phyloP scores from a whole-genome alignment of 2,329 filamentous ascomycete species.

The Fusarium irregulare region DNA sequence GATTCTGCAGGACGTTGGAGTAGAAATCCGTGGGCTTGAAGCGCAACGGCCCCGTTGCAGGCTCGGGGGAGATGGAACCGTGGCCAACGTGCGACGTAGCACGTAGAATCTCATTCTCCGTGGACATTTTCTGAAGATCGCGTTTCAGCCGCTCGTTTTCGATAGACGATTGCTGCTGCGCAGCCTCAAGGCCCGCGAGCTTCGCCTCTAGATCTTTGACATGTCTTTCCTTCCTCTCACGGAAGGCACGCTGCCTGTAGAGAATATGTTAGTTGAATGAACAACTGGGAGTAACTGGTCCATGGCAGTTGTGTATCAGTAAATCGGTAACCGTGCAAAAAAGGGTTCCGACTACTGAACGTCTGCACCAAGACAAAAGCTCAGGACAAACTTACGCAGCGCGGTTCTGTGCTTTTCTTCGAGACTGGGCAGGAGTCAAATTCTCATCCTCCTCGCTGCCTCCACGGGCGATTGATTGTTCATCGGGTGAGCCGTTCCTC shows the following conservation, averaged over 20 bases:
- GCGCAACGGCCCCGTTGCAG: slow-evolving; percentile 74
- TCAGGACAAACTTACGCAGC: slow-evolving; percentile 63
- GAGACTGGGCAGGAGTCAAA: slow-evolving; percentile 67
- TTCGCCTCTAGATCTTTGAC: slow-evolving; percentile 93
- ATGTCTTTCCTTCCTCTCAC: slow-evolving; percentile 93
- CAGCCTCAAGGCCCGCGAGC: slow-evolving; percentile 79
- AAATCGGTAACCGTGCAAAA: background rate
- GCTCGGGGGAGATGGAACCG: slow-evolving; percentile 57
- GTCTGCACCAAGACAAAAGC: background rate
- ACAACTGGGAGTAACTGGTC: background rate
- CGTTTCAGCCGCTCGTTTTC: slow-evolving; percentile 91
- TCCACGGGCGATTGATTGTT: slow-evolving; percentile 47
- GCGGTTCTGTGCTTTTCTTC: slow-evolving; percentile 70
- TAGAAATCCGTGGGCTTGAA: slow-evolving; percentile 81
- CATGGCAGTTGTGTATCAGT: background rate
- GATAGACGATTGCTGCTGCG: slow-evolving; percentile 75
- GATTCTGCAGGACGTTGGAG: slow-evolving; percentile 69
- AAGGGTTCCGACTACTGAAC: background rate
- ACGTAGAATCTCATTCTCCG: slow-evolving; percentile 92
- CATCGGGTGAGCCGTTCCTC: slow-evolving; percentile 48
- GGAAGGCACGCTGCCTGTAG: slow-evolving; percentile 89
- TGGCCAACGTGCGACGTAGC: slow-evolving; percentile 71
- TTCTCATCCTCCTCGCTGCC: slow-evolving; percentile 68
- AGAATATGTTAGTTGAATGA: slow-evolving; percentile 28
- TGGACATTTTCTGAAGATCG: slow-evolving; percentile 83